phyloP scores from a whole-genome alignment of 1,284 basidiomycete species.

The Anthracocystis panici-leucophaei region DNA sequence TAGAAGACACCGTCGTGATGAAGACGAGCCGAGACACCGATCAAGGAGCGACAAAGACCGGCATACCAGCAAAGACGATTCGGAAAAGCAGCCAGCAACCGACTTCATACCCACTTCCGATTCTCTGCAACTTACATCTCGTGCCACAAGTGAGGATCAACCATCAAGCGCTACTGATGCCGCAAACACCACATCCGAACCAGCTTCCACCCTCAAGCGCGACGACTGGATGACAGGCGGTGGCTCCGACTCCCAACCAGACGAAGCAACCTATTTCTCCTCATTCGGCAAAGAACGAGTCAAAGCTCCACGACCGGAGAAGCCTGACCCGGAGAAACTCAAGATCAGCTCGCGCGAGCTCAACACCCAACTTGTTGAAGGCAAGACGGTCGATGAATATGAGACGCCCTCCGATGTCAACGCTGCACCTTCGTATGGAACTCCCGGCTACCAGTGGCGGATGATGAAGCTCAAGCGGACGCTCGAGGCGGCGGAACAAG shows the following conservation, averaged over 20 bases:
- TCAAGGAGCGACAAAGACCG: conserved; percentile 75
- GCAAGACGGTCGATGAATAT: conserved; percentile 75
- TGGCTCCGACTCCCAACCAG: conserved; percentile 68
- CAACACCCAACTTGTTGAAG: conserved; percentile 80
- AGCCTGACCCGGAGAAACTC: conserved; percentile 80
- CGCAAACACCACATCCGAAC: conserved; percentile 65
- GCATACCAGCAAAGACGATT: conserved; percentile 2
- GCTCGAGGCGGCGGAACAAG: conserved; percentile 89
- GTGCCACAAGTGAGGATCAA: conserved; percentile 72
- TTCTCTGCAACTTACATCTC: conserved; percentile 78
- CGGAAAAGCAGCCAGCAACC: conserved; percentile 74
- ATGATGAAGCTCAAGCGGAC: conserved; percentile 95
- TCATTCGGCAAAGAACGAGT: conserved; percentile 79
- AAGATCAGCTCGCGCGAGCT: conserved; percentile 76
- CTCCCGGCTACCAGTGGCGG: conserved; percentile 92
- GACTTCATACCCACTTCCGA: conserved; percentile 82
- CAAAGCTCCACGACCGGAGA: conserved; percentile 71
- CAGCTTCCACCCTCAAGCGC: conserved; percentile 75
- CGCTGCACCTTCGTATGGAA: conserved; percentile 73
- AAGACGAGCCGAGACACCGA: conserved; percentile 78
- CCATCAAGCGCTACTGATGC: neutral
- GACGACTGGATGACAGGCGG: conserved; percentile 88
- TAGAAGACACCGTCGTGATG: conserved; percentile 61
- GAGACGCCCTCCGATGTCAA: conserved; percentile 61
- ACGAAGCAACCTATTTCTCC: conserved; percentile 75